phyloP scores from a whole-genome alignment of 75 land plant species.

The Cunninghamia lanceolata region DNA sequence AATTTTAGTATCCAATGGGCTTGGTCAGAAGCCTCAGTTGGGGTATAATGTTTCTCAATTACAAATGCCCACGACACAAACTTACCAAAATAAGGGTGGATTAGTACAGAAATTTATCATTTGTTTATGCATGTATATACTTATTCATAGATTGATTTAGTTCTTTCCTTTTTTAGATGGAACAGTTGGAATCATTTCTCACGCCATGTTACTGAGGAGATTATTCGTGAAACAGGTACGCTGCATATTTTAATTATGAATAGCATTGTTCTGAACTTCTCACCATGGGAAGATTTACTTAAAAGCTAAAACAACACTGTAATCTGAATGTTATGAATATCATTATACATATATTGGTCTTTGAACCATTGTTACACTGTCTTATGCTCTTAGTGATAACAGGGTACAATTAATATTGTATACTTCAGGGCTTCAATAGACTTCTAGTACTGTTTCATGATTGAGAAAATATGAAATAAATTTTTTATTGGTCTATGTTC shows the following conservation, averaged over 20 bases:
- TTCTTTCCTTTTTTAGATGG: conserved; percentile 49
- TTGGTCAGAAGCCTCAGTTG: not conserved
- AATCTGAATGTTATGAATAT: not conserved
- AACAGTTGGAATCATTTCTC: conserved; percentile 89
- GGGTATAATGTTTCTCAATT: not conserved
- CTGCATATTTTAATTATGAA: not conserved
- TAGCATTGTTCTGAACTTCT: not conserved
- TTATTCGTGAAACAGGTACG: conserved; percentile 25
- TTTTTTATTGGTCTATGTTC: not conserved
- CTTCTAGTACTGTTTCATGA: not conserved
- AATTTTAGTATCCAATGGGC: not conserved
- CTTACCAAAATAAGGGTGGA: not conserved
- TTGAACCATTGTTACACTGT: not conserved
- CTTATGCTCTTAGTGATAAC: not conserved
- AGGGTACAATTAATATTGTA: not conserved
- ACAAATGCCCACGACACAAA: no score
- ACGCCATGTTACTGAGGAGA: conserved; percentile 56
- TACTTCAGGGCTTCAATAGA: not conserved
- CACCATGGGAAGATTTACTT: not conserved
- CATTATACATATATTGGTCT: not conserved
- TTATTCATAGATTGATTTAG: not conserved
- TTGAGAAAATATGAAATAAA: not conserved
- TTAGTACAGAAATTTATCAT: not conserved
- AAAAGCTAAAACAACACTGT: not conserved
- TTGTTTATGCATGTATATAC: not conserved